These are phyloP conservation scores for Fusarium chuoi DNA, from an alignment of 2,329 filamentous ascomycete species.

Conservation along the genomic window DNA sequence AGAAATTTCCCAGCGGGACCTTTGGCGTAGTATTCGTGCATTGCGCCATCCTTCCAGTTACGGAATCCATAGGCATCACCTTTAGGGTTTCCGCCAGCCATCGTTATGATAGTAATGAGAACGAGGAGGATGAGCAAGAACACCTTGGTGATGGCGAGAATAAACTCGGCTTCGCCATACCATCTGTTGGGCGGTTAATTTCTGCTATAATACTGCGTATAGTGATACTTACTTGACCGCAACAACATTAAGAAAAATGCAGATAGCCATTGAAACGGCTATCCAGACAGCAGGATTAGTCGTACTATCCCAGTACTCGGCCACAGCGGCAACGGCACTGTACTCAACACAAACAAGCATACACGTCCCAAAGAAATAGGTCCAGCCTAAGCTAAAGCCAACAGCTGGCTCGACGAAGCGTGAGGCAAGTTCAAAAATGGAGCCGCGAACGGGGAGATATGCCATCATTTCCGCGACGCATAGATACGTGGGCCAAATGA, in stretches of 20 bases:
- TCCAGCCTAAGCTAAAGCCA: neutral
- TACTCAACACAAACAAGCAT: neutral
- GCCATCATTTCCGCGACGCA: neutral
- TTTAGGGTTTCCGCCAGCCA: neutral
- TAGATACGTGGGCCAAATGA: neutral
- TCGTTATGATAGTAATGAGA: neutral
- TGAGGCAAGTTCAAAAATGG: neutral
- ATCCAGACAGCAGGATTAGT: neutral
- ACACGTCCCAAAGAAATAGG: neutral
- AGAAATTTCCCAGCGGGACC: slow-evolving; percentile 67
- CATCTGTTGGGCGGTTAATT: rapidly evolving
- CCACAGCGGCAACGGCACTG: neutral
- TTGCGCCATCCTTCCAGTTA: neutral
- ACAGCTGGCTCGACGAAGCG: neutral
- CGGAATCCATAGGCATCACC: neutral
- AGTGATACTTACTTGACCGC: neutral
- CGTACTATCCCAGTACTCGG: neutral
- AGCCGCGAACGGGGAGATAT: neutral
- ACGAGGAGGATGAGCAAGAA: neutral
- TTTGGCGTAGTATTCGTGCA: neutral
- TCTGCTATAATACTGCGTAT: rapidly evolving
- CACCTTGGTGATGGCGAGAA: neutral
- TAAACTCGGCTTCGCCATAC: neutral
- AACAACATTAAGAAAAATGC: neutral
- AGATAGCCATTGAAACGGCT: neutral